phyloP scores from a whole-genome alignment of 352 stramenopile genomes.

The Phytophthora hibernalis region DNA sequence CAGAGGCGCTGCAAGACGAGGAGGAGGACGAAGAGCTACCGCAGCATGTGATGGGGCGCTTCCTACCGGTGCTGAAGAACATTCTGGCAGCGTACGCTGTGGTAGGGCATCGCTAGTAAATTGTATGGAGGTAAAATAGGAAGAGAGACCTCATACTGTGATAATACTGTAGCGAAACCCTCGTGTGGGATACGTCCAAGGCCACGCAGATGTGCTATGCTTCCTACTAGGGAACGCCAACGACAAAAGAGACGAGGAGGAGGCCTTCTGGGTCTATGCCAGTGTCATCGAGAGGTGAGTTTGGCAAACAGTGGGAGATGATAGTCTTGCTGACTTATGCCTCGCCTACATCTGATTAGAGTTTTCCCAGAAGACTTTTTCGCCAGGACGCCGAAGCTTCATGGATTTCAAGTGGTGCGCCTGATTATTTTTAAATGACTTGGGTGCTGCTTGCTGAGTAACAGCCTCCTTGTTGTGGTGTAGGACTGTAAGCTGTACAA shows the following conservation, averaged over 20 bases:
- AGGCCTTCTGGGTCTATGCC: conserved; percentile 81
- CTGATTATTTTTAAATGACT: neutral
- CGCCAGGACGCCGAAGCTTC: conserved; percentile 63
- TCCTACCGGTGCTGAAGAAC: conserved; percentile 52
- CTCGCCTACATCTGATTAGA: conserved; percentile 23
- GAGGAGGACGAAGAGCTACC: conserved; percentile 33
- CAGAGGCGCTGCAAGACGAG: neutral
- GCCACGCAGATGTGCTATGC: conserved; percentile 75
- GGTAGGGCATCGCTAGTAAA: conserved; percentile 34
- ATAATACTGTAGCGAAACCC: conserved; percentile 51
- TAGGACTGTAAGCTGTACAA: conserved; percentile 70
- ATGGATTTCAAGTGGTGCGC: conserved; percentile 76
- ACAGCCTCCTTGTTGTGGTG: neutral
- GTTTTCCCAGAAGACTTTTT: conserved; percentile 84
- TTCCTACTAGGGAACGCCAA: conserved; percentile 68
- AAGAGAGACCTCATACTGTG: neutral
- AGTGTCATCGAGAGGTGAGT: conserved; percentile 66
- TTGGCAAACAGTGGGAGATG: neutral
- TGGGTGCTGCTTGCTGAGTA: neutral
- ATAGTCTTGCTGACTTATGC: neutral
- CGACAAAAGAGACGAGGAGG: conserved; percentile 45
- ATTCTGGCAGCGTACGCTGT: conserved; percentile 70
- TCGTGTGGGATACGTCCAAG: conserved; percentile 79
- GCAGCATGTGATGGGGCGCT: conserved; percentile 30
- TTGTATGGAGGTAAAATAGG: neutral